A percentile compares a stretch with the other conserved stretches of the same genome.
Evolutionary conservation across 805 yeast genomes (phyloP).

Genomic region (Yamadazyma ubonensis): DNA sequence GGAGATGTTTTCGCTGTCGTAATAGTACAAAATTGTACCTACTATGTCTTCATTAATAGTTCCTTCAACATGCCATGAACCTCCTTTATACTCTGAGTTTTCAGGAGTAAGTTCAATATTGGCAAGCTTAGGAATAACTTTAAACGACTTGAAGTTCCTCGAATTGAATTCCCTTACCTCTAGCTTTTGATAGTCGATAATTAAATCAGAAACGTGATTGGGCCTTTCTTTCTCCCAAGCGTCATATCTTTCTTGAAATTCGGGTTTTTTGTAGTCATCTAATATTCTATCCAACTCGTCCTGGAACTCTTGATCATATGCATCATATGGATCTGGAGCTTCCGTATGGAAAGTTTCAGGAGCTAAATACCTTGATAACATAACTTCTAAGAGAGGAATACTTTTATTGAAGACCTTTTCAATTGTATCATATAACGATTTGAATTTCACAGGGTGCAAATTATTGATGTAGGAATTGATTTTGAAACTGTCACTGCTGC

Average conservation of each 20-base stretch:
- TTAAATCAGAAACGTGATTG: slow-evolving; percentile 7
- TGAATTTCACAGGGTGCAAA: slow-evolving; percentile 30
- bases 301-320: slow-evolving; percentile 16
- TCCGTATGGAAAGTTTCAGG: slow-evolving; percentile 17
- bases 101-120: slow-evolving; percentile 43
- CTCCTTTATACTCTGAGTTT: slow-evolving; percentile 37
- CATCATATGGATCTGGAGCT: slow-evolving; percentile 10
- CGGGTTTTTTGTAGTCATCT: slow-evolving; percentile 1
- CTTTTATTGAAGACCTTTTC: slow-evolving; percentile 27
- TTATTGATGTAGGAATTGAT: slow-evolving; percentile 41
- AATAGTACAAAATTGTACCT: slow-evolving; percentile 41
- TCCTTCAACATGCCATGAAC: slow-evolving; percentile 46
- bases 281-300: slow-evolving; percentile 15
- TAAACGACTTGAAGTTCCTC: slow-evolving; percentile 20
- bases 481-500: slow-evolving; percentile 14
- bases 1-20: slow-evolving; percentile 38
- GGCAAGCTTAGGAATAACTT: slow-evolving; percentile 41
- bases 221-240: background rate
- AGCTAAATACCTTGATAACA: slow-evolving; percentile 24
- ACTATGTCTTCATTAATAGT: slow-evolving; percentile 41
- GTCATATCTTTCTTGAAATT: slow-evolving; percentile 8
- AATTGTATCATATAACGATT: slow-evolving; percentile 28
- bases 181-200: slow-evolving; percentile 6
- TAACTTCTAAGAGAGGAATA: slow-evolving; percentile 32
- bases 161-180: slow-evolving; percentile 5